phyloP scores from a whole-genome alignment of 2,329 filamentous ascomycete genomes.

The Colletotrichum sp. region DNA sequence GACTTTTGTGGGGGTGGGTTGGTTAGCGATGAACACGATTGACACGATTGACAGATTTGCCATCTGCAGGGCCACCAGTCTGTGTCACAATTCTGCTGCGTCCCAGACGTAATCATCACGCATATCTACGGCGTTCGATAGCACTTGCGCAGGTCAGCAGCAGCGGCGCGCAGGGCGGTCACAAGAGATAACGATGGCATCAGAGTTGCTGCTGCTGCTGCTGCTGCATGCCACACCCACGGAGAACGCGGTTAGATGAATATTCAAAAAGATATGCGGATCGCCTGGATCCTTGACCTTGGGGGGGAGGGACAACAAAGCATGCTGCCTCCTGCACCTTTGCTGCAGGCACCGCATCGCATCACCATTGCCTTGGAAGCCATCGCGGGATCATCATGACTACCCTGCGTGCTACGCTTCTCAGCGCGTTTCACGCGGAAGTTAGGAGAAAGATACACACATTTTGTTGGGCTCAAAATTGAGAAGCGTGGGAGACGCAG shows the following conservation, averaged over 20 bases:
- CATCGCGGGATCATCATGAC: constrained; percentile 7
- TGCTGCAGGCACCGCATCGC: neutral
- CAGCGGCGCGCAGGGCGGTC: neutral
- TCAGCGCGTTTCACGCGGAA: neutral
- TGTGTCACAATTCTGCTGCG: neutral
- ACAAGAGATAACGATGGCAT: neutral
- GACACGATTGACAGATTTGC: neutral
- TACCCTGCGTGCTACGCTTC: neutral
- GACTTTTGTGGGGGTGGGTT: neutral
- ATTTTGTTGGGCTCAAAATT: neutral
- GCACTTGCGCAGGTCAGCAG: neutral
- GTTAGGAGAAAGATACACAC: neutral
- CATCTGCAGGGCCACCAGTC: neutral
- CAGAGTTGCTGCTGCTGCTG: neutral
- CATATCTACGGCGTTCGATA: neutral
- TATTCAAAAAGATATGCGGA: neutral
- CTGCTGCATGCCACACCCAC: neutral
- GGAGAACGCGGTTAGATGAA: neutral
- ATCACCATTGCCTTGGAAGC: neutral
- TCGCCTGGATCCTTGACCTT: neutral
- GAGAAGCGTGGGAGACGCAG: neutral
- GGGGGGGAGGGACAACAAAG: neutral
- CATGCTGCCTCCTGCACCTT: neutral
- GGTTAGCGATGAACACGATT: neutral
- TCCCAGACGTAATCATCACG: neutral